These are phyloP conservation scores for Euphorbia lathyris DNA, from an alignment of 345 rosid genomes.

Conservation along the genomic window DNA sequence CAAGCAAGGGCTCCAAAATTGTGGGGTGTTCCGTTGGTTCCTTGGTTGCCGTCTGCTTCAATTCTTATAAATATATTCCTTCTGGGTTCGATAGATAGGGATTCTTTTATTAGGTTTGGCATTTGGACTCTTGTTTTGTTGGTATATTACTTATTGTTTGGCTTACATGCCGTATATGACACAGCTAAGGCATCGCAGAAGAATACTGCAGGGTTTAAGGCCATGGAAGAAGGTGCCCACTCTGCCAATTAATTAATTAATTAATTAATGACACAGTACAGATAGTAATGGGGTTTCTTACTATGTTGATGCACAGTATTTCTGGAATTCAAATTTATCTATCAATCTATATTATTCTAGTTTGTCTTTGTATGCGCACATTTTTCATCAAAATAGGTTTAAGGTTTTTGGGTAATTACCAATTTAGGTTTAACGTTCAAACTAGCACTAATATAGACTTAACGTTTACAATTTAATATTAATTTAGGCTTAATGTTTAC, in stretches of 20 bases:
- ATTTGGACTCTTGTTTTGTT: slow-evolving; percentile 55
- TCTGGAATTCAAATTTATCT: too few species aligned
- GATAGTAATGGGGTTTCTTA: neutral
- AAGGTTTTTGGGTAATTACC: too few species aligned
- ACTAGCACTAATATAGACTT: too few species aligned
- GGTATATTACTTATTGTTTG: slow-evolving; percentile 62
- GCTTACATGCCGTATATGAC: slow-evolving; percentile 71
- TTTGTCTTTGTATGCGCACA: too few species aligned
- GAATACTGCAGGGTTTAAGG: neutral
- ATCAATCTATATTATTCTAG: too few species aligned
- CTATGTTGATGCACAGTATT: neutral
- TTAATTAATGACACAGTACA: too few species aligned
- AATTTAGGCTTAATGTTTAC: too few species aligned
- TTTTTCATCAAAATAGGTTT: too few species aligned
- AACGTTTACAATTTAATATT: too few species aligned
- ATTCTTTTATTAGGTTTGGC: slow-evolving; percentile 62
- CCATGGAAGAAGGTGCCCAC: slow-evolving; percentile 18
- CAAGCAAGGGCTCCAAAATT: slow-evolving; percentile 62
- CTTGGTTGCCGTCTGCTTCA: slow-evolving; percentile 81
- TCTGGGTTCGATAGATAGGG: slow-evolving; percentile 61
- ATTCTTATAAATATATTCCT: slow-evolving; percentile 71
- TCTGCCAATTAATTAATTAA: neutral
- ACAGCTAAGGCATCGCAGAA: slow-evolving; percentile 34
- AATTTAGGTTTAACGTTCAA: too few species aligned
- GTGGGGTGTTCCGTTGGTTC: slow-evolving; percentile 91